Conservation (phyloP, 148 eudicot genomes). For the Rhododendron mucronatum region DNA sequence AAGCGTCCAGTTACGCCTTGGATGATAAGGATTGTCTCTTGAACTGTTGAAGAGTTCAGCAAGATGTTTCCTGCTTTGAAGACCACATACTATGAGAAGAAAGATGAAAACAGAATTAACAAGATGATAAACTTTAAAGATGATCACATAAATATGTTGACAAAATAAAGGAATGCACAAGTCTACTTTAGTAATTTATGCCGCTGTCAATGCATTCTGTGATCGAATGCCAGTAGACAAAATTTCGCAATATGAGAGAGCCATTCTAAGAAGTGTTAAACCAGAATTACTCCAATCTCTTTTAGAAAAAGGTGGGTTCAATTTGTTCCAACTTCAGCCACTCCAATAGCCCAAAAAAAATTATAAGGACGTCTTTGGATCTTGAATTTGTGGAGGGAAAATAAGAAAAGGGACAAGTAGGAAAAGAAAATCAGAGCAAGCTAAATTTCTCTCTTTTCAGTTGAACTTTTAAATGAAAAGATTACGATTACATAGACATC, state of each 20-base stretch:
- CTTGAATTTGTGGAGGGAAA: neutral
- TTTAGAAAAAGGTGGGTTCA: neutral
- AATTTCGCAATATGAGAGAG: too few relatives aligned
- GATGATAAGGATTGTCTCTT: constrained; percentile 57
- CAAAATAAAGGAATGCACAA: neutral
- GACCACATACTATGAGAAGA: constrained; percentile 4
- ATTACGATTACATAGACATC: neutral
- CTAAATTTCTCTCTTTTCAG: neutral
- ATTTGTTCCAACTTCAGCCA: neutral
- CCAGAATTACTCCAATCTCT: too few relatives aligned
- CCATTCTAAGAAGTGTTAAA: too few relatives aligned
- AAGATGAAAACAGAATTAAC: neutral
- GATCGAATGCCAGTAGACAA: too few relatives aligned
- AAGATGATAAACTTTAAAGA: neutral
- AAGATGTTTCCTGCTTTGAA: constrained; percentile 57
- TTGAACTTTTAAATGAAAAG: neutral
- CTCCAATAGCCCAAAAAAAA: neutral
- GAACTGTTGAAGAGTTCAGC: constrained; percentile 56
- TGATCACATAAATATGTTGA: neutral
- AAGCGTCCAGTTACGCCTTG: constrained; percentile 69
- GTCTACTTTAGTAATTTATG: too few relatives aligned
- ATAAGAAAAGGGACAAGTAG: neutral
- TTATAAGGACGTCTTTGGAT: neutral
- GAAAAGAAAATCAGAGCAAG: neutral
- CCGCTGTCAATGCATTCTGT: too few relatives aligned